These are phyloP conservation scores for Serendipita indica DNA, from an alignment of 768 basidiomycete species.

Conservation along the genomic window DNA sequence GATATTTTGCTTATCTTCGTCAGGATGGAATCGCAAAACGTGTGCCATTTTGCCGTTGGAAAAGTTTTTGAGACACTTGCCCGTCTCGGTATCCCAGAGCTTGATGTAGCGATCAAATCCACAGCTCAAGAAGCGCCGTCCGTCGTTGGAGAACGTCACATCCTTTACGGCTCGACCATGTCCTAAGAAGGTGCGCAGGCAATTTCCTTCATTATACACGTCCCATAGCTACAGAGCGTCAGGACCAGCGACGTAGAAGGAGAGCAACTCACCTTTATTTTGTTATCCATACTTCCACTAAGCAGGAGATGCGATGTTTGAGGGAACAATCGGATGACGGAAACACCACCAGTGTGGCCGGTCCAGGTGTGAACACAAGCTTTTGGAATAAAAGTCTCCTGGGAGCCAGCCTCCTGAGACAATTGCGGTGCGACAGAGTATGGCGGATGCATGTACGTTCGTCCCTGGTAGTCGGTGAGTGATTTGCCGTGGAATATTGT, in stretches of 20 bases:
- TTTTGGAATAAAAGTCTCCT: slow-evolving; percentile 92
- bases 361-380: slow-evolving; percentile 95
- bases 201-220: slow-evolving; percentile 91
- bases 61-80: slow-evolving; percentile 92
- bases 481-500: slow-evolving; percentile 96
- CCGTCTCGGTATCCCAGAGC: slow-evolving; percentile 98
- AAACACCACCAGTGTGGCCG: slow-evolving; percentile 91
- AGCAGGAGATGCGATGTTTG: slow-evolving; percentile 84
- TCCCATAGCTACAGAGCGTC: slow-evolving; percentile 72
- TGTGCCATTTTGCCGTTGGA: slow-evolving; percentile 97
- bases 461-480: slow-evolving; percentile 91
- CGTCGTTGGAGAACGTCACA: slow-evolving; percentile 88
- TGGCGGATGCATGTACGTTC: slow-evolving; percentile 95
- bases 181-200: slow-evolving; percentile 91
- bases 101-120: slow-evolving; percentile 97
- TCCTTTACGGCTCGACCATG: slow-evolving; percentile 96
- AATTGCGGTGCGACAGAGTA: slow-evolving; percentile 77
- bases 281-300: slow-evolving; percentile 94
- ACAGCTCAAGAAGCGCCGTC: slow-evolving; percentile 76
- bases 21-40: slow-evolving; percentile 89
- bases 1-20: slow-evolving; percentile 87
- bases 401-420: slow-evolving; percentile 58
- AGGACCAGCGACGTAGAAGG: background rate
- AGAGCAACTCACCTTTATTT: slow-evolving; percentile 63
- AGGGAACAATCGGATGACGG: slow-evolving; percentile 86